Evolutionary conservation across 2,329 filamentous ascomycete species (phyloP).

Genomic region (Colletotrichum zoysiae): DNA sequence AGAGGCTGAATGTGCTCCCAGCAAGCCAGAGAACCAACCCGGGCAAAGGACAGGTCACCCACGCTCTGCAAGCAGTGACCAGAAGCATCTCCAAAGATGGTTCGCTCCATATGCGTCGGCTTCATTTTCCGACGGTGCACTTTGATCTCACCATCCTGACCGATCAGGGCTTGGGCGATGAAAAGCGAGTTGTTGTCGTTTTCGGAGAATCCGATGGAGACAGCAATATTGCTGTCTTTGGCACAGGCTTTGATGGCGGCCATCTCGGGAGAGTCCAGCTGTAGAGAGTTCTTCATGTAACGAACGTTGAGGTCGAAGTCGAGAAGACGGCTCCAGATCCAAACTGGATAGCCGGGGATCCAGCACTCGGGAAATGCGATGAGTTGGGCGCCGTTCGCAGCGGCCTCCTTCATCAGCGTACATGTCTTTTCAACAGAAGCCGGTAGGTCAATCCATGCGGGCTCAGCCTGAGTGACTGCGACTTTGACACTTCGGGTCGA

Average conservation of each 20-base stretch:
- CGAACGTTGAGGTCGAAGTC: constrained; percentile 45
- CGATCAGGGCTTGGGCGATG: constrained; percentile 61
- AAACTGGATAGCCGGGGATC: constrained; percentile 67
- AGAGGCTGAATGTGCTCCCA: constrained; percentile 70
- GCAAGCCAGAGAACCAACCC: constrained; percentile 67
- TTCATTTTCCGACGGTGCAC: constrained; percentile 63
- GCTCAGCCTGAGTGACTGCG: constrained; percentile 69
- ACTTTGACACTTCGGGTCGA: constrained; percentile 48
- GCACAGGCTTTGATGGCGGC: constrained; percentile 55
- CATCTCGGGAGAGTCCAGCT: constrained; percentile 59
- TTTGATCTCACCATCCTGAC: constrained; percentile 54
- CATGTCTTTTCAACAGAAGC: constrained; percentile 68
- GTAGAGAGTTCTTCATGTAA: constrained; percentile 58
- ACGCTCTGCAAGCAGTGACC: constrained; percentile 55
- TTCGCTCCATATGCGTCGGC: constrained; percentile 65
- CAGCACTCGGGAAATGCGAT: constrained; percentile 67
- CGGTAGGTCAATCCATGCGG: constrained; percentile 70
- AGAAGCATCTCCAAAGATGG: constrained; percentile 50
- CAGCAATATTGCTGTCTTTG: constrained; percentile 57
- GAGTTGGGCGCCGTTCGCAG: constrained; percentile 64
- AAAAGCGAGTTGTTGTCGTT: constrained; percentile 59
- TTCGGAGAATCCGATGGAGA: constrained; percentile 64
- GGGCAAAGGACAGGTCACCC: constrained; percentile 62
- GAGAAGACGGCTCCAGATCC: constrained; percentile 53
- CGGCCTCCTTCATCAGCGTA: constrained; percentile 67